Evolutionary conservation across 139 green algal species (phyloP), one percentile per base, ranked within the genome.

Genomic region (Chlamydomonas schloesseri): DNA sequence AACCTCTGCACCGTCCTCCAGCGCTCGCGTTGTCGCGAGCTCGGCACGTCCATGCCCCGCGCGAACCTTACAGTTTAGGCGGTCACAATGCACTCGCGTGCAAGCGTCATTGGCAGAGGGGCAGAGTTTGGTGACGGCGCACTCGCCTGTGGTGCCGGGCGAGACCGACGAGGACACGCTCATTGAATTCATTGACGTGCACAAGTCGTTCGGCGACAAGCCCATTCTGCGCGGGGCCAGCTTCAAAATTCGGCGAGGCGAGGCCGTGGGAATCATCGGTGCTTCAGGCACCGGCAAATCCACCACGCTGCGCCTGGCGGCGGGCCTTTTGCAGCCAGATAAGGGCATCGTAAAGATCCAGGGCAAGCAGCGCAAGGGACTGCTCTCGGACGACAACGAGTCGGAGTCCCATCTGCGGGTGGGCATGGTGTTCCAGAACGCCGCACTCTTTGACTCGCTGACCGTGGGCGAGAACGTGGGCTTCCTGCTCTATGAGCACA

Each of bases 231-330:
- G 86, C 9, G 98, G 98, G 13, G 95, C 94, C 29, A 96, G 88
- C 88, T 99, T 99, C 88, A 98, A 96, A 70, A 98, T 99, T 36
- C 90, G 96, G 18, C 80, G 97, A 13, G 98, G 98, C 18, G 98
- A 99, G 74, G 97, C 98, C 0, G 97, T 99, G 58, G 98, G 98
- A 29, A 99, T 99, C 90, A 99, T 99, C 73, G 98, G 98, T 11
- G 94, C 94, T 21, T 98, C 93, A 24, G 98, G 98, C 60, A 99
- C 98, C 10, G 98, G 98, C 18, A 99, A 99, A 92, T 98, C 95
- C 29, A 99, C 98, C 11, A 96, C 98, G 31, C 88, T 99, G 53
- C 92, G 96, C 17, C 92, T 99, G 18, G 96, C 98, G 83, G 97
- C 98, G 1, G 98, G 98, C 8, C 92, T 99, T 53, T 90, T 99